Conservation (phyloP, 768 basidiomycete species). For the Psilocybe tampanensis region DNA sequence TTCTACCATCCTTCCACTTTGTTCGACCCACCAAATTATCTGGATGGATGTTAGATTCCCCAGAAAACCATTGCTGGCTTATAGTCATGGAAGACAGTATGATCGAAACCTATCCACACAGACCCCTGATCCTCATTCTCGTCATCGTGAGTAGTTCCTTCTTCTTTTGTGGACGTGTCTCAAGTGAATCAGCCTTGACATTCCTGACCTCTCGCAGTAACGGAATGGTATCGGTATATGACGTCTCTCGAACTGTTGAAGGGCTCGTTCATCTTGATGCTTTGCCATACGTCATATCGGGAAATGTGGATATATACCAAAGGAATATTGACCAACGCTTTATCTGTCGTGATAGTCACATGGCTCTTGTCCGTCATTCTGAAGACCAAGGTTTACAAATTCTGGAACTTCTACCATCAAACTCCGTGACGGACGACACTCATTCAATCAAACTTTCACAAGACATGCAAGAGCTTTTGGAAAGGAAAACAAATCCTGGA, state of each 20-base stretch:
- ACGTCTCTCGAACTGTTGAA: slow-evolving; percentile 48
- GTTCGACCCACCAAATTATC: slow-evolving; percentile 61
- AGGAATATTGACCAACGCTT: slow-evolving; percentile 34
- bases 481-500: slow-evolving; percentile 23
- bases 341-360: slow-evolving; percentile 29
- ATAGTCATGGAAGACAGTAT: slow-evolving; percentile 59
- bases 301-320: slow-evolving; percentile 23
- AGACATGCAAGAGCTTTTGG: slow-evolving; percentile 40
- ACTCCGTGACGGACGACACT: slow-evolving; percentile 16
- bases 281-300: slow-evolving; percentile 47
- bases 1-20: slow-evolving; percentile 52
- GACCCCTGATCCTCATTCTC: slow-evolving; percentile 33
- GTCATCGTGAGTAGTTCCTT: slow-evolving; percentile 32
- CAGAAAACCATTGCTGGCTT: slow-evolving; percentile 59
- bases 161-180: not conserved
- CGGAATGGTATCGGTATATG: slow-evolving; percentile 62
- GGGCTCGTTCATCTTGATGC: slow-evolving; percentile 45
- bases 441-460: slow-evolving; percentile 37
- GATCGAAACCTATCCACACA: slow-evolving; percentile 58
- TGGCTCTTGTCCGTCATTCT: slow-evolving; percentile 49
- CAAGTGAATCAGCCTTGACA: slow-evolving; percentile 45
- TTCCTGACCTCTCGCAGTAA: slow-evolving; percentile 64
- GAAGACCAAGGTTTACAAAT: slow-evolving; percentile 49
- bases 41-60: slow-evolving; percentile 73
- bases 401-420: slow-evolving; percentile 35